Base-by-base conservation (phyloP, 2,329 filamentous ascomycete genomes). In the Penicillium sp. region DNA sequence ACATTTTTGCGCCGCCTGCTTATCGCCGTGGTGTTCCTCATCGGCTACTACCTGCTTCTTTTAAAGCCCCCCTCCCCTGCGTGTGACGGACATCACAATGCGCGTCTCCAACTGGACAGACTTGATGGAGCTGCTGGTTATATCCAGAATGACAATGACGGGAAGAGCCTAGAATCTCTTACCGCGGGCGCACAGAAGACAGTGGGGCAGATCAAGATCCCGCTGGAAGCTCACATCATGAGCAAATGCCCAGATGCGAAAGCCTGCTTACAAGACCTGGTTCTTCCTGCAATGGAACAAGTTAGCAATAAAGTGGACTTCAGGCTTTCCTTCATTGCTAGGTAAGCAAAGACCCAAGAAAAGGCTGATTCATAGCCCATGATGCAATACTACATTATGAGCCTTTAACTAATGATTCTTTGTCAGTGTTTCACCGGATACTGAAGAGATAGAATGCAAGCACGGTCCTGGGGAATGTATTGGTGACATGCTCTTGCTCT, bases 221-320 rank as follows among this genome's bases (percentile, higher is more conserved):
- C 91, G 4, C 76, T 99, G 2, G 94, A 99, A 72, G 90, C 91
- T 52, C 93, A 97, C 73, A 94, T 97, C 65, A 99, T 97, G 88
- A 90, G 87, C 77, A 97, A 97, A 81, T 99, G 94, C 68, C 92
- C 93, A 0, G 94, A 99, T 74, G 92, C 94, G 2, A 83, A 82
- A 72, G 88, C 91, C 69, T 97, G 93, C 67, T 79, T 99, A 18
- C 84, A 86, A 58, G 79, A 92, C 56, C 77, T 99, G 64, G 82
- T 99, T 22, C 77, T 97, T 14, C 94, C 94, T 1, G 83, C 87
- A 21, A 97, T 99, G 92, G 86, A 91, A 73, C 83, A 85, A 55
- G 83, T 92, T 36, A 81, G 85, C 57, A 84, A 91, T 60, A 94
- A 95, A 72, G 91, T 97, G 58, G 87, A 96, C 79, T 97, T 99